Base-by-base conservation (phyloP, 2,329 filamentous ascomycete genomes). In the Penicillium sp. region DNA sequence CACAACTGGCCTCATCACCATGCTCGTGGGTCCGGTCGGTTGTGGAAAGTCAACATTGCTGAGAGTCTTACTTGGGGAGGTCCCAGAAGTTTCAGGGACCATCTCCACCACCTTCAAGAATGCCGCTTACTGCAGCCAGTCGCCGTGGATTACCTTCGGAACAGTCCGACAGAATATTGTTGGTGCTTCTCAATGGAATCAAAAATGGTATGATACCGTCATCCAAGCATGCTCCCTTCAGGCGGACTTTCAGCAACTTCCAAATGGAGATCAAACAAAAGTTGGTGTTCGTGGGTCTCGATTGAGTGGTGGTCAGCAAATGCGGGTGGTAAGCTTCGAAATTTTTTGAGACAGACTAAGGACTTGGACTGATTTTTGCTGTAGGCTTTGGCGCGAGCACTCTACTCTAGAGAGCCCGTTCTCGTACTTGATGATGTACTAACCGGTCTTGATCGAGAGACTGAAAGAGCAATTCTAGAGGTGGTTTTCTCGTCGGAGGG, bases 341-440 rank as follows among this genome's bases (percentile, higher is more conserved):
- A 17, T 9, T 19, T 19, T 22, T 28, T 8, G 26, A n/a, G 15
- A 22, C n/a, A 28, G n/a, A 47, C 2, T 12, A 2, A 12, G 13
- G 10, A 24, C 12, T 15, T 8, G 28, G 8, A n/a, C 28, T 47
- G 22, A 37, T 17, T 26, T 26, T 26, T 7, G 4, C 4, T 17
- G 2, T 53, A 68, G 64, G 76, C 80, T 5, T 70, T 83, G n/a
- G 81, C 81, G 7, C 69, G 81, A 56, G 80, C 80, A 12, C 68
- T 81, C 10, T 83, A 82, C 63, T 75, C 80, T 13, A 74, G 76
- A 54, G 75, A 76, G 37, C 70, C 76, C 15, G 72, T 81, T 26
- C 67, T 82, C n/a, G 70, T 83, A 19, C 70, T 83, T 22, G 81
- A 83, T 65, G 80, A 82, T 63, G 76, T 77, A 37, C 74, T 83